These are phyloP conservation scores for Apiotrichum siamense DNA, from an alignment of 1,284 basidiomycete species.

Conservation along the genomic window DNA sequence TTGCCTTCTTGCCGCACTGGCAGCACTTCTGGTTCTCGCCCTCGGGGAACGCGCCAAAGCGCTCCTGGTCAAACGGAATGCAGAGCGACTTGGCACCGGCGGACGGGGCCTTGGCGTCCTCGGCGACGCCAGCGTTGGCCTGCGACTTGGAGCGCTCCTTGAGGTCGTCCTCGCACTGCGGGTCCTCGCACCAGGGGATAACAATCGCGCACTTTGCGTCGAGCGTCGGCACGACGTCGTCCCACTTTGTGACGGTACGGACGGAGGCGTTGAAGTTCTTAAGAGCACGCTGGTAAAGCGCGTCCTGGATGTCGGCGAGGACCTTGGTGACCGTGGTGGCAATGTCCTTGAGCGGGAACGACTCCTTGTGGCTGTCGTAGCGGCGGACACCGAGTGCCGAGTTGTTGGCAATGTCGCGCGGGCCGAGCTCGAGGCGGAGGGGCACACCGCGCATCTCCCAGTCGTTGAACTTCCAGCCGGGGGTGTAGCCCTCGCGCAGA, in stretches of 20 bases:
- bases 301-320: constrained; percentile 78
- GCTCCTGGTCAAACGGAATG: constrained; percentile 90
- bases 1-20: constrained; percentile 75
- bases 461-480: constrained; percentile 98
- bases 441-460: constrained; percentile 99
- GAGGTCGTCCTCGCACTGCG: constrained; percentile 94
- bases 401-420: constrained; percentile 79
- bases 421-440: constrained; percentile 92
- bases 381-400: constrained; percentile 82
- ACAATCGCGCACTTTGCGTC: constrained; percentile 84
- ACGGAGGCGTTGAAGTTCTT: constrained; percentile 68
- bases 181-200: constrained; percentile 94
- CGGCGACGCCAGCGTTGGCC: constrained; percentile 61
- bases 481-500: constrained; percentile 89
- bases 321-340: constrained; percentile 57
- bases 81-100: constrained; percentile 96
- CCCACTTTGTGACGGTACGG: constrained; percentile 75
- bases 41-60: constrained; percentile 57
- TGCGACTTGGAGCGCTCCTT: constrained; percentile 77
- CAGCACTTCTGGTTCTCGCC: constrained; percentile 82
- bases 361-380: constrained; percentile 73
- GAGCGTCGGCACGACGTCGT: constrained; percentile 81
- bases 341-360: constrained; percentile 65
- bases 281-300: constrained; percentile 80
- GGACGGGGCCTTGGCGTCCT: constrained; percentile 92